Base-by-base conservation (phyloP, 2,329 filamentous ascomycete genomes). In the Acarospora socialis region DNA sequence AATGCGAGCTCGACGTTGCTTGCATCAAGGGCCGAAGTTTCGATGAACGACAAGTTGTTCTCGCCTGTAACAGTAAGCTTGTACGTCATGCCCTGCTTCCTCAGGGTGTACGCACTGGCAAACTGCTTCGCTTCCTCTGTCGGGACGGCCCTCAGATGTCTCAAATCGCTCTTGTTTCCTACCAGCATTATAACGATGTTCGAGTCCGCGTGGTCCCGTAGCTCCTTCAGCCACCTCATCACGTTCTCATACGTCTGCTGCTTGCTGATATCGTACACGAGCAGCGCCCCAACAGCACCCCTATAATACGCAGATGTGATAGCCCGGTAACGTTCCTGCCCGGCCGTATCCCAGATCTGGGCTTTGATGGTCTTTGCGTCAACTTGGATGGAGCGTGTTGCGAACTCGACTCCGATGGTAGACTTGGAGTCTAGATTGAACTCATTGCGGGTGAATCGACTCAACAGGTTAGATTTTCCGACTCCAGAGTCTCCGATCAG, bases 381-480 rank as follows among this genome's bases (percentile, higher is more conserved):
- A 53, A 98, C 90, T 64, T 95, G 87, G 57, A 98, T 98, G 47
- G 84, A 94, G 44, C 90, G 78, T 48, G 90, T 98, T 50, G 92
- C 90, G 59, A 98, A 98, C 65, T 98, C 90, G 60, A 98, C 90
- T 52, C 90, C 90, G 64, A 98, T 98, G 49, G 90, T 98, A 43
- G 90, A 95, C 75, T 98, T 95, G 60, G 87, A 92, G 65, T 98
- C 90, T 46, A 95, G 73, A 66, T 95, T 95, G 79, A 98, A 98
- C 66, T 98, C 90, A 63, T 98, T 95, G 58, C 90, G 84, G 50
- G 90, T 95, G 74, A 98, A 98, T 63, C 92, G 81, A 66, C 86
- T 94, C 65, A 98, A 72, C 51, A 98, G 82, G 67, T 98, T 98
- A 68, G 90, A 98, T 72, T 98, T 98, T 68, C 90, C 90, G 63